phyloP scores from a whole-genome alignment of 2,329 filamentous ascomycete genomes.

The Ophiostoma populinum region DNA sequence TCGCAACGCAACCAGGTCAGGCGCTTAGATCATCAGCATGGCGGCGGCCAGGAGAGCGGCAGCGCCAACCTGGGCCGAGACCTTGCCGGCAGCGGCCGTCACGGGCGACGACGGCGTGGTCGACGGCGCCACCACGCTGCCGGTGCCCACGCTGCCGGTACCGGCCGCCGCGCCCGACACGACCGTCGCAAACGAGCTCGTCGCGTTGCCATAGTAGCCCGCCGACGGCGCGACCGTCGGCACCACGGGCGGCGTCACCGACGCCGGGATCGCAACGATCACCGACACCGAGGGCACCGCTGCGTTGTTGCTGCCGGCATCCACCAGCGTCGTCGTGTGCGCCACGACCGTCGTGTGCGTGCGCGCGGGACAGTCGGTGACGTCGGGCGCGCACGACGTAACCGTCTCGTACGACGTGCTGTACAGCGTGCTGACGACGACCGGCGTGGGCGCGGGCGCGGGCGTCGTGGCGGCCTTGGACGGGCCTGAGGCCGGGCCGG shows the following conservation, averaged over 20 bases:
- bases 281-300: slow-evolving; percentile 1
- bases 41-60: slow-evolving; percentile 5
- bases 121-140: slow-evolving; percentile 1
- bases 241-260: slow-evolving; percentile 1
- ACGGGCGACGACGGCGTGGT: slow-evolving; percentile 5
- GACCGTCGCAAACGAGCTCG: background rate
- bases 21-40: slow-evolving; percentile 9
- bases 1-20: no score
- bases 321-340: background rate
- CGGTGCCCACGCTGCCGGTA: background rate
- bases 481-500: background rate
- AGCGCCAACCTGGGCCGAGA: slow-evolving; percentile 7
- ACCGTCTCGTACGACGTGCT: slow-evolving; percentile 23
- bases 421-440: slow-evolving; percentile 19
- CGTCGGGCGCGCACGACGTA: slow-evolving; percentile 11
- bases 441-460: slow-evolving; percentile 14
- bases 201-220: slow-evolving; percentile 4
- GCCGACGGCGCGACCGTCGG: slow-evolving; percentile 2
- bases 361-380: slow-evolving; percentile 13
- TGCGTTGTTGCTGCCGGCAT: slow-evolving; percentile 6
- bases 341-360: slow-evolving; percentile 5
- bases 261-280: slow-evolving; percentile 3
- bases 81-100: slow-evolving; percentile 8
- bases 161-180: background rate
- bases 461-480: background rate